phyloP scores from a whole-genome alignment of 441 rosid genomes.

The Bruguiera hainesii region DNA sequence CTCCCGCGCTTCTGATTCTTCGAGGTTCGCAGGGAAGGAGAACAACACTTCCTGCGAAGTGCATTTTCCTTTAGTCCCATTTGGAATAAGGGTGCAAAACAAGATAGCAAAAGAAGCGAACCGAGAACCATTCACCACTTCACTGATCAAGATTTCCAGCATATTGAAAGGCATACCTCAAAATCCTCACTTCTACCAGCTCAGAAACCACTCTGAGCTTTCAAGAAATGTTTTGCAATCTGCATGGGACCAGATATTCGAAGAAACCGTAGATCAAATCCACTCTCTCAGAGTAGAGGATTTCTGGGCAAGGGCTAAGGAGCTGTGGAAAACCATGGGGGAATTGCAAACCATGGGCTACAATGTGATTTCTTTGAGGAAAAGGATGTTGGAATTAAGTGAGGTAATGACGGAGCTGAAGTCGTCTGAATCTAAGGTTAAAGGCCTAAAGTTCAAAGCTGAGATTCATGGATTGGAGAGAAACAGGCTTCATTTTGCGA shows the following conservation, averaged over 20 bases:
- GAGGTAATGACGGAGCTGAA: slow-evolving; percentile 13
- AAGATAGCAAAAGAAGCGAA: slow-evolving; percentile 9
- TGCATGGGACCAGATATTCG: slow-evolving; percentile 24
- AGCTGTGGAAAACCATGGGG: slow-evolving; percentile 26
- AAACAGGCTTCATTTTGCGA: slow-evolving; percentile 14
- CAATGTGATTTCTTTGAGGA: slow-evolving; percentile 25
- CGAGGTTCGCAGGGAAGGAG: not conserved
- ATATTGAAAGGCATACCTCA: slow-evolving; percentile 24
- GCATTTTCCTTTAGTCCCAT: too few species aligned
- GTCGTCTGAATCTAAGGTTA: not conserved
- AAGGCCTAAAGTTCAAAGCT: slow-evolving; percentile 14
- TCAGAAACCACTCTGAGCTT: slow-evolving; percentile 19
- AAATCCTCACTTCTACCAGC: slow-evolving; percentile 24
- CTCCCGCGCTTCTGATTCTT: too few species aligned
- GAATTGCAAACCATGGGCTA: slow-evolving; percentile 27
- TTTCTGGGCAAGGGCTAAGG: slow-evolving; percentile 20
- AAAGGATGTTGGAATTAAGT: slow-evolving; percentile 16
- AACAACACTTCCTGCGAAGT: not conserved
- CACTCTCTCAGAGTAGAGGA: slow-evolving; percentile 12
- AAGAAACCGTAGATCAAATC: slow-evolving; percentile 18
- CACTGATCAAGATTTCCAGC: slow-evolving; percentile 15
- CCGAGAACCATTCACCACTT: slow-evolving; percentile 1
- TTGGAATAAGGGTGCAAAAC: not conserved
- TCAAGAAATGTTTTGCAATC: slow-evolving; percentile 15
- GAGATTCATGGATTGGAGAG: slow-evolving; percentile 24